Evolutionary conservation across 106 monocot species (phyloP), one percentile per base, ranked within the genome.

Genomic region (Acanthochlamys bracteata): DNA sequence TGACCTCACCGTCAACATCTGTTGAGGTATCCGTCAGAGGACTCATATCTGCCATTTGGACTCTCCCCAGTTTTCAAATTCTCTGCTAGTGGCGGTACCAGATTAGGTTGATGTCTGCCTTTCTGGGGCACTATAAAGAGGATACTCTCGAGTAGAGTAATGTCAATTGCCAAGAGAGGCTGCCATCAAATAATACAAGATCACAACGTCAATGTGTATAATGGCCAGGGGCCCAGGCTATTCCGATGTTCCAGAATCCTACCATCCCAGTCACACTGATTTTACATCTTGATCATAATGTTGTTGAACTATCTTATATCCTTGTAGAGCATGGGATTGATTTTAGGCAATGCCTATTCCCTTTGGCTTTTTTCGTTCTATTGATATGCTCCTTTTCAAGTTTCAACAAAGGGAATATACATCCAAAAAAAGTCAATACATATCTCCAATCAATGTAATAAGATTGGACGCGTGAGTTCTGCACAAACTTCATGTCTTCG

Each of bases 1-100:
- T 95, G 25, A 87, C 94, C 63, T 84, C 90, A 52, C 75, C 78
- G 19, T 95, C 90, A 39, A 78, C 72, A 75, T 89, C 94, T 39
- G 90, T 82, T 45, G 90, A 95, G 51, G 86, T 90, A 47, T 95
- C 94, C 39, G 90, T 90, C 68, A 78, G 78, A 55, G 93, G 89
- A 69, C 86, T 93, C 39, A 73, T 76, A 67, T 85, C 89, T 41
- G 74, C 86, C 90, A 95, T 87, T 64, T 63, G 41, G 82, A 80
- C 47, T 81, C 85, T 60, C 67, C 84, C 77, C 76, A 89, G 69
- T 85, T 85, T 61, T 89, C 80, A 73, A 75, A 76, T 19, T 82
- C 76, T 82, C 61, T 46, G 20, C 73, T 74, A 61, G 76, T 47
- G 75, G 33, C 41, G 79, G 66, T 39, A 26, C 74, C 25, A 76